phyloP scores from a whole-genome alignment of 306 rosid species.

The Hippophae rhamnoides region DNA sequence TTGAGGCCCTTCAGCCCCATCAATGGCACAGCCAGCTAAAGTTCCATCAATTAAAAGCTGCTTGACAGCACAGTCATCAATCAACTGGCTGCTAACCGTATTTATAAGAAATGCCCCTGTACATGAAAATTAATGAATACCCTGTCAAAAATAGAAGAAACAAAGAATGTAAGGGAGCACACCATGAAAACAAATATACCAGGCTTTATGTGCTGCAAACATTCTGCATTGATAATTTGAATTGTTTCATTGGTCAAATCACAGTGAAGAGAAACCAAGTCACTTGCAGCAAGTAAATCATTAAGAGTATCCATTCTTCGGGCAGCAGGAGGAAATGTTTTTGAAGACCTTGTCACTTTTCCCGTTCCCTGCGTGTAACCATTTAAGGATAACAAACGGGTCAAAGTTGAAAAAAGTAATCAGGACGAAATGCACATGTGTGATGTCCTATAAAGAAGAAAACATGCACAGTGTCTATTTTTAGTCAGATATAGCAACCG shows the following conservation, averaged over 20 bases:
- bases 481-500: too few species aligned
- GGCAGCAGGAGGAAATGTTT: conserved; percentile 75
- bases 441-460: too few species aligned
- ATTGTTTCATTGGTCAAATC: conserved; percentile 80
- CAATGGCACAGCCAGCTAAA: conserved; percentile 96
- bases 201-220: conserved; percentile 88
- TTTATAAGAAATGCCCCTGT: conserved; percentile 93
- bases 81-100: conserved; percentile 85
- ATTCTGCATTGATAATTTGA: conserved; percentile 81
- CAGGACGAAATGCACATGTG: too few species aligned
- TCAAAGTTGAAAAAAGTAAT: too few species aligned
- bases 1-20: conserved; percentile 99
- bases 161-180: conserved; percentile 8
- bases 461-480: too few species aligned
- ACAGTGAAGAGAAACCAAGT: conserved; percentile 90
- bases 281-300: conserved; percentile 95
- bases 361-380: conserved; percentile 44
- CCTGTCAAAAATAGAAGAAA: conserved; percentile 3
- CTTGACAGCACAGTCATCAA: conserved; percentile 97
- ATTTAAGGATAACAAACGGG: conserved; percentile 9
- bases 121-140: conserved; percentile 8
- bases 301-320: conserved; percentile 98
- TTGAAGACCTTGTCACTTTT: conserved; percentile 26
- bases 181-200: conserved; percentile 35
- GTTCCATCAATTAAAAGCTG: conserved; percentile 96